A percentile compares a stretch with the other conserved stretches of the same genome.
Evolutionary conservation across 768 basidiomycete genomes (phyloP).

Genomic region (Kwoniella europaea): DNA sequence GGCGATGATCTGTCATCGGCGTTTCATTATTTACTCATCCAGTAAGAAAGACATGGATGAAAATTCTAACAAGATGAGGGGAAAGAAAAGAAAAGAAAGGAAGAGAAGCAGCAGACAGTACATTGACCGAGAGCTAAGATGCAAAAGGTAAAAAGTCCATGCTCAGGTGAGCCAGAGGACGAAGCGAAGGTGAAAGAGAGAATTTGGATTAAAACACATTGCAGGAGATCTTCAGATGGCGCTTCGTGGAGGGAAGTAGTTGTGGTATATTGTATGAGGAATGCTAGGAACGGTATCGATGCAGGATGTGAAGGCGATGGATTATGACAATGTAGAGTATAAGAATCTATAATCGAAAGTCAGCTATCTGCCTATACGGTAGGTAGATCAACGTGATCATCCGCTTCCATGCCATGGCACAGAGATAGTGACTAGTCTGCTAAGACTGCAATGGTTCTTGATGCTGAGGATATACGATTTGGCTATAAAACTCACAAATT

Average conservation of each 20-base stretch:
- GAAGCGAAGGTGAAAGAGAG: background rate
- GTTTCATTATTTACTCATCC: conserved; percentile 4
- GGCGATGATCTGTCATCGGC: background rate
- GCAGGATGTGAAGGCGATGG: background rate
- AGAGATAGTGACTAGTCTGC: no score
- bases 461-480: background rate
- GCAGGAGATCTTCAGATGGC: background rate
- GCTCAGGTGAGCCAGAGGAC: background rate
- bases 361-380: background rate
- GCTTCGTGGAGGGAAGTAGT: background rate
- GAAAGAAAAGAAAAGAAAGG: background rate
- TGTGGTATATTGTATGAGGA: conserved; percentile 8
- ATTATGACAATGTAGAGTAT: conserved; percentile 56
- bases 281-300: conserved; percentile 13
- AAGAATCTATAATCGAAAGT: conserved; percentile 47
- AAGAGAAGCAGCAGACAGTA: background rate
- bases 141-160: conserved; percentile 6
- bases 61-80: conserved; percentile 12
- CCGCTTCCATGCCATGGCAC: no score
- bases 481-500: conserved; percentile 72
- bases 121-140: background rate
- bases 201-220: conserved; percentile 5
- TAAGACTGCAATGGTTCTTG: no score
- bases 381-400: background rate
- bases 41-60: background rate